Base-by-base conservation (phyloP, 2,329 filamentous ascomycete species). In the Hypoxylon sp. region DNA sequence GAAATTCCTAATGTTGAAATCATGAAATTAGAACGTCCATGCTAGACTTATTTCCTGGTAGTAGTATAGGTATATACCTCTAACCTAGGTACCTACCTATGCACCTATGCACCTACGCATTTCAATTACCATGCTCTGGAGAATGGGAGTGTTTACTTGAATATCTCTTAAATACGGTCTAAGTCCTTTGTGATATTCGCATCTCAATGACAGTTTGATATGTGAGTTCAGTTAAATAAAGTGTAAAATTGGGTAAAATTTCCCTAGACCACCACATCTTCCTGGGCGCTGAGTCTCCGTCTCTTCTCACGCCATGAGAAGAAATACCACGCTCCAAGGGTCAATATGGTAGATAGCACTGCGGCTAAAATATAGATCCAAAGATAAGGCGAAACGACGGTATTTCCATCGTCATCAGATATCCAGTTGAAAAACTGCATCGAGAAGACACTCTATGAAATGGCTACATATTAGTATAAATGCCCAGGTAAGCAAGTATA, bases 351-450 rank as follows among this genome's bases (percentile, higher is more conserved):
- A 6, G 32, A 40, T 2, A 34, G 13, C 3, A 55, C 27, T 5
- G 57, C 51, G 2, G 49, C 34, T 1, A 55, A 32, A 3, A 61
- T 7, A n/a, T 62, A 63, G 1, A 65, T 53, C 63, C 63, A 66
- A 12, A 66, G 26, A 29, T 59, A 62, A 1, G 25, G 17, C 0
- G 62, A 65, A 4, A 66, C 35, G 3, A 45, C 36, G 3, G 45
- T 31, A 2, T 26, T 16, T 4, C 40, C 42, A 7, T 48, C 32
- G 2, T 35, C 29, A 0, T 27, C 20, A 1, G 48, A 46, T n/a
- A 38, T 21, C 64, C 64, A 65, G 15, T 63, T 35, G 36, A 66
- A 66, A 27, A 65, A 63, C 1, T 51, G 53, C 55, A 61, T 66
- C 0, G 64, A 66, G 20, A 66, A 65, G 0, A 66, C n/a, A 13